These are phyloP conservation scores for Spirogloea muscicola DNA, from an alignment of 139 green algal genomes.

Conservation along the genomic window DNA sequence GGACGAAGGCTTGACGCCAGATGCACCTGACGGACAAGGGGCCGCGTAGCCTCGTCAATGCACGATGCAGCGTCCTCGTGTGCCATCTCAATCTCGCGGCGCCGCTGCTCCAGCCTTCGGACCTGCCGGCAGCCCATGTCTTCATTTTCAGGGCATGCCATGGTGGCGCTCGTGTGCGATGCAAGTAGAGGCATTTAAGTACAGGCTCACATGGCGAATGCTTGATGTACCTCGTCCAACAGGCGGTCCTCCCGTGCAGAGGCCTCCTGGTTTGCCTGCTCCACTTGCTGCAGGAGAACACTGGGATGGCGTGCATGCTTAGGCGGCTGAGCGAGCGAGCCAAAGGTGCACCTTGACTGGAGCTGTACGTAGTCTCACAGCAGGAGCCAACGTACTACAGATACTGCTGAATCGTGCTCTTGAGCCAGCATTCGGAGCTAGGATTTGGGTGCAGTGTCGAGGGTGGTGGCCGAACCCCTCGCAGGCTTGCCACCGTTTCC, in stretches of 20 bases:
- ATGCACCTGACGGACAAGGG: constrained; percentile 39
- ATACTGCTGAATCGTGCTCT: no score
- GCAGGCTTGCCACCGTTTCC: no score
- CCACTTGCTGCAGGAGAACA: constrained; percentile 8
- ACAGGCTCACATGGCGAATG: background rate
- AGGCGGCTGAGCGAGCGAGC: no score
- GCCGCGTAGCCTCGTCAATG: constrained; percentile 9
- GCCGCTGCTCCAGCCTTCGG: constrained; percentile 8
- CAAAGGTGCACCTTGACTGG: no score
- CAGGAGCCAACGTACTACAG: no score
- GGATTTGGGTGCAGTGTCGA: no score
- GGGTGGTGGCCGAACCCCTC: no score
- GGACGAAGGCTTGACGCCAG: no score
- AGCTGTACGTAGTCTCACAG: no score
- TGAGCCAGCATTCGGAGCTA: no score
- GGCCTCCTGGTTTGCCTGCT: constrained; percentile 14
- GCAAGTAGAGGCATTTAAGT: background rate
- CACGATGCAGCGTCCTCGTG: constrained; percentile 22
- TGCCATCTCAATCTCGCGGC: constrained; percentile 3
- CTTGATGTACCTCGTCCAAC: background rate
- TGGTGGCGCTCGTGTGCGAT: no score
- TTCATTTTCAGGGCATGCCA: constrained; percentile 9
- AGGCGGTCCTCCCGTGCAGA: constrained; percentile 24
- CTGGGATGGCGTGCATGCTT: no score
- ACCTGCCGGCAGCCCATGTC: background rate